Evolutionary conservation across 306 rosid genomes (phyloP), one percentile per base, ranked within the genome.

Genomic region (Castanea mollissima): DNA sequence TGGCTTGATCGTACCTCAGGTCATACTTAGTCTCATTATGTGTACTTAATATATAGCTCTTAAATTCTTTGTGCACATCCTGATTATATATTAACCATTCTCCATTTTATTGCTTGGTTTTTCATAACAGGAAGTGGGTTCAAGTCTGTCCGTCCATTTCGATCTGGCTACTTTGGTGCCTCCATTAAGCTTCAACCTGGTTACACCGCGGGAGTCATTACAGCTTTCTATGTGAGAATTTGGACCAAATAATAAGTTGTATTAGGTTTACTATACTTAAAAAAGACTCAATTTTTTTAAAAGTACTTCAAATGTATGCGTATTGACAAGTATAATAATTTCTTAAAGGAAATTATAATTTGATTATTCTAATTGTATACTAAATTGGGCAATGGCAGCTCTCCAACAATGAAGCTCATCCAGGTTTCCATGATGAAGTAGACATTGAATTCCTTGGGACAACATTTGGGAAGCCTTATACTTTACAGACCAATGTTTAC

Each of bases 371-470:
- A 1, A 21, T 76, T 10, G 78, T 80, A 54, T 74, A 76, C 55
- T 51, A 29, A 32, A 75, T 78, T 78, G 80, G 23, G 70, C 74
- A 59, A 76, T 81, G 73, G 82, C 94, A 95, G 99, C 97, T 95
- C 35, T 95, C 99, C 18, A 95, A 95, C 82, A 90, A 54, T 78
- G 94, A 95, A 86, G 99, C 96, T 60, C 98, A 95, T 83, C 99
- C 97, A 0, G 99, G 99, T 8, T 88, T 82, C 84, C 99, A 95
- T 76, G 99, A 95, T 76, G 99, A 95, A 81, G 99, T 95, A 54
- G 99, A 95, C 86, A 93, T 95, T 46, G 99, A 95, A 74, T 95
- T 95, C 82, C 85, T 95, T 21, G 99, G 99, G 70, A 95, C 99
- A 6, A 95, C 99, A 79, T 91, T 95, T 79, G 99, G 96, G 46